These are phyloP conservation scores for Phtheirospermum japonicum DNA, from an alignment of 257 asterid species.

Conservation along the genomic window DNA sequence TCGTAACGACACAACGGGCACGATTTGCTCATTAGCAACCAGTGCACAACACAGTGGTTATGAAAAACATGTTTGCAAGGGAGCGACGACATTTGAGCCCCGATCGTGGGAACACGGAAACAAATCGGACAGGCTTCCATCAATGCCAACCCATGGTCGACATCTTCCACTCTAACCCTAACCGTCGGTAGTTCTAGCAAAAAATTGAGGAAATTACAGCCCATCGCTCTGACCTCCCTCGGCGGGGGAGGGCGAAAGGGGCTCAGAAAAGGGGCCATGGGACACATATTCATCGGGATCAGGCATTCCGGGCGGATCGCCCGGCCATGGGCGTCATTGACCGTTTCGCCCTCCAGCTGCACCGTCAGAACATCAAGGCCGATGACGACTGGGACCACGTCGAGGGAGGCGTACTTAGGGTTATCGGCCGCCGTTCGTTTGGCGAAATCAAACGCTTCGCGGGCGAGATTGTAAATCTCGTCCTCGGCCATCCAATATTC, in stretches of 20 bases:
- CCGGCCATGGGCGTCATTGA: not conserved
- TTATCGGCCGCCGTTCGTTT: not conserved
- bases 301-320: not conserved
- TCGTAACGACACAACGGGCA: not conserved
- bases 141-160: not conserved
- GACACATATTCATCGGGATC: not conserved
- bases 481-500: not conserved
- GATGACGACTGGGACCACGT: not conserved
- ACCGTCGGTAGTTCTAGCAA: not conserved
- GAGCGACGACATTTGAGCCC: not conserved
- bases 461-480: not conserved
- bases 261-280: no score
- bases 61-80: not conserved
- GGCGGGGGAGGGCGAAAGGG: no score
- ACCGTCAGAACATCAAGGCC: not conserved
- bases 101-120: not conserved
- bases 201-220: no score
- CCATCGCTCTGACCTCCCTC: no score
- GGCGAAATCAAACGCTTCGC: not conserved
- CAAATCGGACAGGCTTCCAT: not conserved
- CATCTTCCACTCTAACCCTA: not conserved
- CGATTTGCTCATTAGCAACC: not conserved
- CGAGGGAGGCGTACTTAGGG: not conserved
- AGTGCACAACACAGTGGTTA: not conserved
- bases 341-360: not conserved